phyloP scores from a whole-genome alignment of 2,329 filamentous ascomycete genomes.

The Aspergillus calidoustus region DNA sequence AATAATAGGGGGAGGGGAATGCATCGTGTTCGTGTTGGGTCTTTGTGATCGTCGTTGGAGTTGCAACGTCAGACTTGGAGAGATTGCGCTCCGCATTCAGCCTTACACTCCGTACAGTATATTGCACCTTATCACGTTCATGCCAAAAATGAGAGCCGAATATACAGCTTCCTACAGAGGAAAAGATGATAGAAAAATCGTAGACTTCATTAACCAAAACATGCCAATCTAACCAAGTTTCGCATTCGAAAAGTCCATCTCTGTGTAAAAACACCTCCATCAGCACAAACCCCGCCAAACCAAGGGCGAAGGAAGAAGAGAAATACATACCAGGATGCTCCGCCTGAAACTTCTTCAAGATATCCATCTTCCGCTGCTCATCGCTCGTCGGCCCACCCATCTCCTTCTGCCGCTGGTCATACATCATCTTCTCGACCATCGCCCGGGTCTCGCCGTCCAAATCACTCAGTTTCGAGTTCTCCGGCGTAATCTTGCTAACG shows the following conservation, averaged over 20 bases:
- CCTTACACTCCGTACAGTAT: neutral
- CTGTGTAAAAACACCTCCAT: conserved; percentile 33
- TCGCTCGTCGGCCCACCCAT: conserved; percentile 85
- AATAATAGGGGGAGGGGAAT: neutral
- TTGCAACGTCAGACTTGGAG: conserved; percentile 4
- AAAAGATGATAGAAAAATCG: conserved; percentile 18
- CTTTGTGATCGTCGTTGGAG: neutral
- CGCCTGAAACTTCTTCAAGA: conserved; percentile 88
- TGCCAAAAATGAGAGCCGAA: neutral
- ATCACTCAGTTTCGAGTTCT: conserved; percentile 88
- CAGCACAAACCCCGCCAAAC: neutral
- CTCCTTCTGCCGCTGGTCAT: conserved; percentile 96
- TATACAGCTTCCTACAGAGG: neutral
- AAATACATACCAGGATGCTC: conserved; percentile 63
- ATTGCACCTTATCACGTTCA: no score
- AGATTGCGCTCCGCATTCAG: conserved; percentile 15
- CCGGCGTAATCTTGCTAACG: conserved; percentile 90
- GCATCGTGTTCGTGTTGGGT: neutral
- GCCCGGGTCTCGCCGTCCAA: conserved; percentile 90
- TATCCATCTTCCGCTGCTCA: conserved; percentile 92
- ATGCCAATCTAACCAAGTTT: conserved; percentile 56
- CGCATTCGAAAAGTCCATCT: conserved; percentile 71
- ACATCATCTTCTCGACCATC: conserved; percentile 99
- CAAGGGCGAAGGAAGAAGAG: neutral
- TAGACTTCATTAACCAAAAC: conserved; percentile 21